phyloP scores from a whole-genome alignment of 371 early-diverging fungal species.

The Rhizopus delemar region DNA sequence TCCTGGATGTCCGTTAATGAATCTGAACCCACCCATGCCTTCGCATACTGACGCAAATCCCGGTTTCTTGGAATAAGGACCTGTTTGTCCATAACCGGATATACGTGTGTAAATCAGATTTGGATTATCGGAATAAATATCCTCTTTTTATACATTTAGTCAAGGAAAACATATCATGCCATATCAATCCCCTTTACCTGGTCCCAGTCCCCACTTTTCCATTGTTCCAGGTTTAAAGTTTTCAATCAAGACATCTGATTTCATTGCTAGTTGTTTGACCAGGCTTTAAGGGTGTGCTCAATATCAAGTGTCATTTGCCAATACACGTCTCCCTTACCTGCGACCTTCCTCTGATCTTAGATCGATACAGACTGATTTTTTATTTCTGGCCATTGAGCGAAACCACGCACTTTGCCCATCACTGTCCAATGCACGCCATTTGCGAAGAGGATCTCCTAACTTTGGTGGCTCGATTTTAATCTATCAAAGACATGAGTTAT shows the following conservation, averaged over 20 bases:
- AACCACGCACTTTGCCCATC: slow-evolving; percentile 59
- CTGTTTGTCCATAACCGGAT: slow-evolving; percentile 59
- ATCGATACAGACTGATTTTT: slow-evolving; percentile 58
- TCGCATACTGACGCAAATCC: slow-evolving; percentile 64
- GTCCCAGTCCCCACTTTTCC: slow-evolving; percentile 66
- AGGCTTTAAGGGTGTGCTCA: slow-evolving; percentile 25
- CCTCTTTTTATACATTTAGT: slow-evolving; percentile 26
- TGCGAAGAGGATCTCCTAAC: slow-evolving; percentile 54
- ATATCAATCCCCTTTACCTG: slow-evolving; percentile 32
- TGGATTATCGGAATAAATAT: slow-evolving; percentile 44
- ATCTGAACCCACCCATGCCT: slow-evolving; percentile 59
- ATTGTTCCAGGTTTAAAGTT: slow-evolving; percentile 63
- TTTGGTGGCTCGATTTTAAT: slow-evolving; percentile 60
- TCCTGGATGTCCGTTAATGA: slow-evolving; percentile 52
- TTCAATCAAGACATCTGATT: slow-evolving; percentile 58
- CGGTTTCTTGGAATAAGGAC: slow-evolving; percentile 54
- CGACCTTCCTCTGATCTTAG: slow-evolving; percentile 49
- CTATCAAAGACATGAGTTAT: slow-evolving; percentile 13
- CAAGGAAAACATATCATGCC: background rate
- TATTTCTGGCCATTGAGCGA: slow-evolving; percentile 53
- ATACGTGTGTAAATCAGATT: slow-evolving; percentile 55
- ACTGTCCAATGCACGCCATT: slow-evolving; percentile 53
- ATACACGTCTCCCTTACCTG: slow-evolving; percentile 25
- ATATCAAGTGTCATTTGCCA: background rate
- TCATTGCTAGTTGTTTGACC: slow-evolving; percentile 44